A percentile compares a stretch with the other conserved stretches of the same genome.
These are phyloP conservation scores for Trichosporon faecale DNA, from an alignment of 1,284 basidiomycete species.

Conservation along the genomic window DNA sequence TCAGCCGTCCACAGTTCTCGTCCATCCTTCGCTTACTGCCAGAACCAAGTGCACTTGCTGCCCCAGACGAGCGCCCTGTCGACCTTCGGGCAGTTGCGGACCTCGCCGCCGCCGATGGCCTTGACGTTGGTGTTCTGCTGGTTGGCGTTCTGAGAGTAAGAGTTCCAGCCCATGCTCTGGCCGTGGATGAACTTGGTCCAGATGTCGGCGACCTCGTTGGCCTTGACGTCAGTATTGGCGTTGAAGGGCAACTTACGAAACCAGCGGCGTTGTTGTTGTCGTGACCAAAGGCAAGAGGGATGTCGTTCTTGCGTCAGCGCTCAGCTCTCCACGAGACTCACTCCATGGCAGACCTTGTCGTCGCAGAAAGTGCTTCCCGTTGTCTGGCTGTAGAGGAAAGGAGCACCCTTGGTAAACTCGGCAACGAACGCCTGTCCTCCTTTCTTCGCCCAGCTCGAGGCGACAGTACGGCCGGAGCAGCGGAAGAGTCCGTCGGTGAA, in stretches of 20 bases:
- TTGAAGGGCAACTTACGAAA: slow-evolving; percentile 18
- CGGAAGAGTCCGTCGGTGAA: slow-evolving; percentile 60
- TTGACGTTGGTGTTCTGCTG: slow-evolving; percentile 15
- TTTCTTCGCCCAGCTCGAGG: slow-evolving; percentile 61
- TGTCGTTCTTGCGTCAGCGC: slow-evolving; percentile 32
- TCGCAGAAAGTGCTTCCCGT: slow-evolving; percentile 18
- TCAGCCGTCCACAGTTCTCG: background rate
- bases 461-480: slow-evolving; percentile 68
- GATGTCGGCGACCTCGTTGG: slow-evolving; percentile 21
- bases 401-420: slow-evolving; percentile 65
- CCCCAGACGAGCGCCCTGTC: slow-evolving; percentile 33
- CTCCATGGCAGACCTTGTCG: slow-evolving; percentile 41
- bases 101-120: slow-evolving; percentile 27
- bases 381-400: slow-evolving; percentile 61
- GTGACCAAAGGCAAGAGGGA: slow-evolving; percentile 37
- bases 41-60: slow-evolving; percentile 31
- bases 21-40: slow-evolving; percentile 28
- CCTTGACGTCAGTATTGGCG: background rate
- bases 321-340: background rate
- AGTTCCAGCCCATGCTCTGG: slow-evolving; percentile 17
- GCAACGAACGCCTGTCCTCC: slow-evolving; percentile 70
- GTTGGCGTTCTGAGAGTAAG: slow-evolving; percentile 12
- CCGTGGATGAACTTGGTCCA: slow-evolving; percentile 41
- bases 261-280: background rate
- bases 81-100: slow-evolving; percentile 26